A percentile compares a stretch with the other conserved stretches of the same genome.
phyloP scores from a whole-genome alignment of 2,329 filamentous ascomycete species.

The Hortaea werneckii region DNA sequence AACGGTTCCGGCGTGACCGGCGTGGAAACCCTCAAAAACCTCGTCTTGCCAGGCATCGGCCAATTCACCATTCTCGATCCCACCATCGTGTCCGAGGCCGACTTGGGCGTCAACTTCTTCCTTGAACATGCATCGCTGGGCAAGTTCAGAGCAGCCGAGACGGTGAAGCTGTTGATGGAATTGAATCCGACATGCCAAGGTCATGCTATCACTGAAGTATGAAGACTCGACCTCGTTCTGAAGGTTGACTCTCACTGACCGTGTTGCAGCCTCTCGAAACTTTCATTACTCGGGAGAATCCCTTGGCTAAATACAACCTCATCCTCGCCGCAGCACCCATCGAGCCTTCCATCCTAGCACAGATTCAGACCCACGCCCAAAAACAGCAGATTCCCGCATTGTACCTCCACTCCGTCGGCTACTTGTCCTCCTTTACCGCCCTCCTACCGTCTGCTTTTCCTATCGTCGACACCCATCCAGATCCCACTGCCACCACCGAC shows the following conservation, averaged over 20 bases:
- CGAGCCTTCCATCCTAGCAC: conserved; percentile 39
- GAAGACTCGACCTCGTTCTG: neutral
- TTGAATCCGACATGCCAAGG: conserved; percentile 88
- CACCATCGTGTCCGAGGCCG: conserved; percentile 62
- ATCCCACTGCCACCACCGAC: conserved; percentile 73
- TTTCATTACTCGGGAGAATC: conserved; percentile 32
- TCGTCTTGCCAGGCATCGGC: conserved; percentile 88
- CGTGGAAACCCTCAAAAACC: conserved; percentile 87
- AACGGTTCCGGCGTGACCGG: conserved; percentile 78
- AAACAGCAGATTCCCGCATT: conserved; percentile 62
- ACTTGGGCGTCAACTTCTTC: conserved; percentile 96
- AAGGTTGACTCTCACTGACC: neutral
- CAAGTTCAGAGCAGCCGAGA: conserved; percentile 66
- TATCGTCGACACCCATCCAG: conserved; percentile 91
- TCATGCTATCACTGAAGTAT: conserved; percentile 52
- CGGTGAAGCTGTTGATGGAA: conserved; percentile 67
- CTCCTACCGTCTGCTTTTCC: conserved; percentile 70
- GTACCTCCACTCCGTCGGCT: conserved; percentile 79
- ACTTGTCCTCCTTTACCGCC: conserved; percentile 82
- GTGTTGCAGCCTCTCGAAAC: conserved; percentile 31
- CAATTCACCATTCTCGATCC: conserved; percentile 85
- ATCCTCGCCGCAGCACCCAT: conserved; percentile 53
- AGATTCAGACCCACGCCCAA: conserved; percentile 41
- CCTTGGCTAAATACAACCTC: conserved; percentile 44
- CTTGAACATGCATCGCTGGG: conserved; percentile 70